Base-by-base conservation (phyloP, 257 asterid genomes). In the Primulina eburnea region DNA sequence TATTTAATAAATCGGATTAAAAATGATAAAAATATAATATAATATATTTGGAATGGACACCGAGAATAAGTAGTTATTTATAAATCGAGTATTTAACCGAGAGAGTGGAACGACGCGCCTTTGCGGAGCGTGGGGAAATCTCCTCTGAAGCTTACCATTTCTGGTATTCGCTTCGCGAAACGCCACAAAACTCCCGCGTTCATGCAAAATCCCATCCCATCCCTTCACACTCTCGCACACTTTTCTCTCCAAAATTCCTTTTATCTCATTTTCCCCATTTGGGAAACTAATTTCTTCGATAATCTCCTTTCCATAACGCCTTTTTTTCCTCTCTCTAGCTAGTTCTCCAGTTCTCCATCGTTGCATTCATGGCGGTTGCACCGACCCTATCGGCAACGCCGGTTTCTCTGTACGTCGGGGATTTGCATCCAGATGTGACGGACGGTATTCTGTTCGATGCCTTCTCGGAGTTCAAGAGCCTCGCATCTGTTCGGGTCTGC, bases 181-280 rank as follows among this genome's bases (percentile, higher is more conserved):
- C 87, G 83, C 79, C 84, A 78, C 86, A 74, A 71, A 76, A 78
- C 86, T 83, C 87, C 88, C 88, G 87, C 94, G 86, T 77, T 87
- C 94, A 87, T 87, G 94, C 94, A 85, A 73, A 78, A 10, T 37
- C 68, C 30, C 30, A 28, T 28, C 30, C 30, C 17, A 30, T 52
- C 53, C 56, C 65, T 40, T 30, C 72, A 20, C 72, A 8, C 64
- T 9, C 65, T 47, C 80, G 47, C 78, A 55, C 82, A 72, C 74
- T 21, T 60, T 68, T 26, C 34, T 17, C 57, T 20, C 67, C 28
- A 9, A 28, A 30, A 26, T 70, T 34, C n/a, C 61, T 37, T 30
- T 33, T 1, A 67, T 70, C 65, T 38, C 9, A 16, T 40, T n/a
- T 6, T 75, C 80, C 60, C 4, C 59, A 60, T 32, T 8, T 61